Conservation (phyloP, 257 asterid species). For the Mitragyna speciosa region DNA sequence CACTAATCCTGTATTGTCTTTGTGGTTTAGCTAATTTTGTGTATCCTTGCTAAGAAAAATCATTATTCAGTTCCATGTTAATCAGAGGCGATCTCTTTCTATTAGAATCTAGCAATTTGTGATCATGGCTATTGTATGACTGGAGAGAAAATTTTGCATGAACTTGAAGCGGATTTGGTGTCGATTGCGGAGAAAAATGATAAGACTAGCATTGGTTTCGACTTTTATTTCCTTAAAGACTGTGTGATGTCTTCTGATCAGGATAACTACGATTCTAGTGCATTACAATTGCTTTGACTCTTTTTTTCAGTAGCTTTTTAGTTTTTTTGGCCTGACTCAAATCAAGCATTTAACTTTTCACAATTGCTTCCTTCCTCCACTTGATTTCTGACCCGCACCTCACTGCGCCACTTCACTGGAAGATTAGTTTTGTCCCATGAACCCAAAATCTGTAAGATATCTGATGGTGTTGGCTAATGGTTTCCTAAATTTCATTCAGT, state of each 20-base stretch:
- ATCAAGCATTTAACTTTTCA: background rate
- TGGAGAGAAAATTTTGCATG: background rate
- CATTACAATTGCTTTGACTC: too few relatives aligned
- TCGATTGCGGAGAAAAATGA: background rate
- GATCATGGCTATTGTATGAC: background rate
- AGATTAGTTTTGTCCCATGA: background rate
- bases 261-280: background rate
- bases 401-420: background rate
- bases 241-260: background rate
- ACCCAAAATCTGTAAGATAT: background rate
- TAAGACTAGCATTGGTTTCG: background rate
- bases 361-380: background rate
- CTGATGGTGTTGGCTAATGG: background rate
- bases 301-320: background rate
- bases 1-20: background rate
- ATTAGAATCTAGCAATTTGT: background rate
- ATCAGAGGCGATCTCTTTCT: background rate
- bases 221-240: background rate
- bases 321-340: background rate
- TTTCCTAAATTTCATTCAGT: background rate
- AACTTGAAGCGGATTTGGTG: background rate
- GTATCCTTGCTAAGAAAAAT: background rate
- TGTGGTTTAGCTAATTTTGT: background rate
- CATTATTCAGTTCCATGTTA: background rate
- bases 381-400: conserved; percentile 1